Conservation (phyloP, 2,329 filamentous ascomycete species). For the Elsinoe perseae region DNA sequence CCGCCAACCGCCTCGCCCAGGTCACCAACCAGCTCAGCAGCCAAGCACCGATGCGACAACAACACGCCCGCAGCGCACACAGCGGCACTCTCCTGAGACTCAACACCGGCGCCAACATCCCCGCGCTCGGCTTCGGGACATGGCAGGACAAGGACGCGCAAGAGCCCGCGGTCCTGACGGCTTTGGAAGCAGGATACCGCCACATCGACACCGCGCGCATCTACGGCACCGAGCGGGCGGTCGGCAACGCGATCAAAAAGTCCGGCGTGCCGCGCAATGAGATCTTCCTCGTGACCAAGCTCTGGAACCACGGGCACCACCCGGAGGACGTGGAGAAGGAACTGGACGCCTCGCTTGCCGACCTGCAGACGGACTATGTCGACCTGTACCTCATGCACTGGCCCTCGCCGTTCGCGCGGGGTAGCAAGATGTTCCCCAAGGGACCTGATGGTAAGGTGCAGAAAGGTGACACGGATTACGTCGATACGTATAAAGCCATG, state of each 20-base stretch:
- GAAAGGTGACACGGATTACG: constrained; percentile 41
- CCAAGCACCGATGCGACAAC: constrained; percentile 21
- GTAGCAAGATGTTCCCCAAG: constrained; percentile 42
- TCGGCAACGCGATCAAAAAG: constrained; percentile 56
- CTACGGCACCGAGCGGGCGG: constrained; percentile 54
- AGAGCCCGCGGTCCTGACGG: constrained; percentile 40
- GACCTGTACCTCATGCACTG: constrained; percentile 66
- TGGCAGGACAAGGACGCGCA: constrained; percentile 47
- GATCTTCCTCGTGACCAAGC: constrained; percentile 59
- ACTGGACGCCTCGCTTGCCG: constrained; percentile 49
- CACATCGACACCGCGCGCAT: constrained; percentile 40
- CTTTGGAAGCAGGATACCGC: constrained; percentile 46
- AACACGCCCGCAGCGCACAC: constrained; percentile 20
- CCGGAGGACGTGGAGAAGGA: constrained; percentile 56
- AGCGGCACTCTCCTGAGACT: constrained; percentile 26
- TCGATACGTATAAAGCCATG: constrained; percentile 46
- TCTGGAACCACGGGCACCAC: constrained; percentile 56
- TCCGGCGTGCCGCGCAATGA: constrained; percentile 56
- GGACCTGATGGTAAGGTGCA: constrained; percentile 35
- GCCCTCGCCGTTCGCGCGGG: constrained; percentile 48
- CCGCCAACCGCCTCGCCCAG: constrained; percentile 21
- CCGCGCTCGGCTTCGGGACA: constrained; percentile 46
- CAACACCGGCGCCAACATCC: constrained; percentile 37
- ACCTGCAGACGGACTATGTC: constrained; percentile 58
- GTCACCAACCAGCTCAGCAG: constrained; percentile 23